phyloP scores from a whole-genome alignment of 1,139 yeast genomes.

The Suhomyces bokatorum region DNA sequence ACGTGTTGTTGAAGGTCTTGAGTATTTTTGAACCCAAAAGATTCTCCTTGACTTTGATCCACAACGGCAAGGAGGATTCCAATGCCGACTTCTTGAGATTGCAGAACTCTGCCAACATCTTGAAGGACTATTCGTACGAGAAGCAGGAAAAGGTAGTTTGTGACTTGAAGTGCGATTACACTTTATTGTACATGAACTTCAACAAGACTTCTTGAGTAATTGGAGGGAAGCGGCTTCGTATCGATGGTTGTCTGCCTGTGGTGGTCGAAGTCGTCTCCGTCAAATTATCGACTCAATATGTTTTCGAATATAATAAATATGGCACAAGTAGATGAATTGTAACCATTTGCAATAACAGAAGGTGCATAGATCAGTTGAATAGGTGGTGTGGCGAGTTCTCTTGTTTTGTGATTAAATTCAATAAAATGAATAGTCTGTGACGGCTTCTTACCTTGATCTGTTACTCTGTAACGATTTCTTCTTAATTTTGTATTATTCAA shows the following conservation, averaged over 20 bases:
- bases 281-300: background rate
- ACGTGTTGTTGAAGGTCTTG: slow-evolving; percentile 59
- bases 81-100: slow-evolving; percentile 29
- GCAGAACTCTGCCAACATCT: slow-evolving; percentile 31
- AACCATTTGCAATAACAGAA: no score
- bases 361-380: no score
- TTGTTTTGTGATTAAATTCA: no score
- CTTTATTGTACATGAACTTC: slow-evolving; percentile 50
- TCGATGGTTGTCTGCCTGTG: slow-evolving; percentile 11
- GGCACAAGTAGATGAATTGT: no score
- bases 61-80: slow-evolving; percentile 29
- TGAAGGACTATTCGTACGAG: slow-evolving; percentile 52
- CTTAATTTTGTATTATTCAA: no score
- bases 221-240: background rate
- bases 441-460: no score
- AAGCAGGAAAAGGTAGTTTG: slow-evolving; percentile 69
- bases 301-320: no score
- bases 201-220: slow-evolving; percentile 16
- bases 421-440: no score
- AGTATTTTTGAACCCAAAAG: slow-evolving; percentile 70
- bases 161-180: slow-evolving; percentile 57
- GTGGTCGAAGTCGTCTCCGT: slow-evolving; percentile 13
- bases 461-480: no score
- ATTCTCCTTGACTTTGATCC: slow-evolving; percentile 72
- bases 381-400: no score